Percentiles rank a stretch among this genome's conserved stretches.
These are phyloP conservation scores for Atkinsonella texensis DNA, from an alignment of 2,329 filamentous ascomycete genomes.

Conservation along the genomic window DNA sequence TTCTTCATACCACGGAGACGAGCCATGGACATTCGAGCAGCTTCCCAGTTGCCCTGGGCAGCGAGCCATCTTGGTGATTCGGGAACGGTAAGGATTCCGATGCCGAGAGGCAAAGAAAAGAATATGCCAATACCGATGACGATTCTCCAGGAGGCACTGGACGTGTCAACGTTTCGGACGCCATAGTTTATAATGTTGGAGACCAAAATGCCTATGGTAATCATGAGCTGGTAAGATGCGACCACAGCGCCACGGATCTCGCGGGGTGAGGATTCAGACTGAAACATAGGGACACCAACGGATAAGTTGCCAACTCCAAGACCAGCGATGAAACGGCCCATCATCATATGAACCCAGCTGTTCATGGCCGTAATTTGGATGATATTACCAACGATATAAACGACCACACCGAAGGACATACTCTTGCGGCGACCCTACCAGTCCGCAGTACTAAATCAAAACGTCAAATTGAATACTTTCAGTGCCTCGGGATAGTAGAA, in stretches of 20 bases:
- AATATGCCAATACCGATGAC: conserved; percentile 45
- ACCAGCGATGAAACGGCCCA: conserved; percentile 55
- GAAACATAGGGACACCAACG: conserved; percentile 54
- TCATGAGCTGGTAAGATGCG: conserved; percentile 62
- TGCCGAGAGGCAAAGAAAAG: conserved; percentile 38
- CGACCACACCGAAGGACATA: conserved; percentile 37
- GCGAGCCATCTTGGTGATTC: conserved; percentile 48
- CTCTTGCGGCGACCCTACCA: conserved; percentile 45
- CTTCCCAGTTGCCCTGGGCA: conserved; percentile 32
- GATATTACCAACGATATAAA: conserved; percentile 53
- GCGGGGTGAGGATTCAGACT: conserved; percentile 49
- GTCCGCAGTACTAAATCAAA: conserved; percentile 33
- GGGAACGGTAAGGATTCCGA: conserved; percentile 41
- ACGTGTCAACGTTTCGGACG: conserved; percentile 28
- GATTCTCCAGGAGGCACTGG: conserved; percentile 45
- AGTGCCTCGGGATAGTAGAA: background rate
- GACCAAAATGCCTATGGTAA: conserved; percentile 56
- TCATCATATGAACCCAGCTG: conserved; percentile 53
- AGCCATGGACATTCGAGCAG: conserved; percentile 37
- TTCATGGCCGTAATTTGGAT: conserved; percentile 49
- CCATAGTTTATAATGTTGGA: conserved; percentile 44
- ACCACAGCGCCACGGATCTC: conserved; percentile 53
- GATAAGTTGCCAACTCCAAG: conserved; percentile 56
- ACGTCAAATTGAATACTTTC: background rate
- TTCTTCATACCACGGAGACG: conserved; percentile 39